Base-by-base conservation (phyloP, 2,329 filamentous ascomycete genomes). In the Sporothrix brasiliensis region DNA sequence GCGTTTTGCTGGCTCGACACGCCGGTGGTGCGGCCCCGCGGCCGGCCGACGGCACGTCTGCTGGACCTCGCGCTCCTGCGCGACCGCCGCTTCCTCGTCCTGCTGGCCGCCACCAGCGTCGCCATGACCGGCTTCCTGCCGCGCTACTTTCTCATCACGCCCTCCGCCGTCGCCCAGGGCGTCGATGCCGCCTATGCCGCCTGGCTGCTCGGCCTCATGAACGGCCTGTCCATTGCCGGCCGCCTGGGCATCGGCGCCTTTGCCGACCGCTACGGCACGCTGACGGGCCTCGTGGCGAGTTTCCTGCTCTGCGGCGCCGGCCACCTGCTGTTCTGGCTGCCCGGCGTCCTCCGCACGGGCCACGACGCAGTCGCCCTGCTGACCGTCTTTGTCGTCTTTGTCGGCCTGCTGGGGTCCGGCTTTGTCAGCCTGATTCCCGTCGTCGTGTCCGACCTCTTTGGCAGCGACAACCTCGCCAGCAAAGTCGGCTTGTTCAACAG, bases 281-380 rank as follows among this genome's bases (percentile, higher is more conserved):
- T 49, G 21, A 65, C 41, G 4, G 60, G 39, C 1, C 21, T 65
- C 1, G 60, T 65, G 13, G 60, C 41, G 10, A 65, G 60, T 13
- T 65, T 65, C 5, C 4, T 65, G 4, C 21, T 65, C 0, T 65
- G 60, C 41, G 60, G 60, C 11, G 60, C 60, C 3, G 60, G 60
- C 60, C 60, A 65, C 24, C 41, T 65, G 21, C 41, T 65, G 21
- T 65, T 65, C 13, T 65, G 60, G 60, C 60, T 65, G 21, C 60
- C 60, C 2, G 60, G 39, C 14, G 60, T 65, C 5, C 60, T 65
- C 1, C 6, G 6, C 14, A 16, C 19, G 4, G 44, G 14, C n/a
- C n/a, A 49, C 16, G 41, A 49, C 2, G 60, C 60, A 4, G 60
- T 65, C 11, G 60, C 60, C 1, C 13, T 65, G 11, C 44, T 63